phyloP scores from a whole-genome alignment of 768 basidiomycete genomes.

The Pulveroboletus frians region DNA sequence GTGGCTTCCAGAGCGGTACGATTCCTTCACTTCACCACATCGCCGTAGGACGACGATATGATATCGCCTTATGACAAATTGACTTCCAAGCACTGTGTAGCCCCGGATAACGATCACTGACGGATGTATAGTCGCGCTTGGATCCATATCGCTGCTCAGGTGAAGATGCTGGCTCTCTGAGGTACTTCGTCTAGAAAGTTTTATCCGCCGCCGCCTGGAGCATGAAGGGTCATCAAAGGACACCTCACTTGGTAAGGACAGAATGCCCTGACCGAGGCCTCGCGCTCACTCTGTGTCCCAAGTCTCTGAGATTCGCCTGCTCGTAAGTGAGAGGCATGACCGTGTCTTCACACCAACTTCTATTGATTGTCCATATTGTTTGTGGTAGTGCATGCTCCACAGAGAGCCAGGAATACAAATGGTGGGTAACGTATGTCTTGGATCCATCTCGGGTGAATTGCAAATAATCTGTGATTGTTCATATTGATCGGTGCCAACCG shows the following conservation, averaged over 20 bases:
- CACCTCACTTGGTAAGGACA: too few relatives aligned
- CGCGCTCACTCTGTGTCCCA: constrained; percentile 6
- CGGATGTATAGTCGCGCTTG: too few relatives aligned
- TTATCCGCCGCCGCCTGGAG: background rate
- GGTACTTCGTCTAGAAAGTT: background rate
- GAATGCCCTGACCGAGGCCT: too few relatives aligned
- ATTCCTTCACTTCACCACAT: background rate
- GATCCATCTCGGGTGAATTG: background rate
- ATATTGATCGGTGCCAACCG: constrained; percentile 44
- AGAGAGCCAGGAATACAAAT: constrained; percentile 18
- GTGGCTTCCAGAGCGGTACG: constrained; percentile 1
- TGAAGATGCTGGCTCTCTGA: background rate
- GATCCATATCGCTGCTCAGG: too few relatives aligned
- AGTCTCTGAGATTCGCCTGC: background rate
- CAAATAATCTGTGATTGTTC: too few relatives aligned
- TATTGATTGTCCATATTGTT: background rate
- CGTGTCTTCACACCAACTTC: background rate
- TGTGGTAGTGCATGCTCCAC: background rate
- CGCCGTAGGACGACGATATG: background rate
- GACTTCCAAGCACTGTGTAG: too few relatives aligned
- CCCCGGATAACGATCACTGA: too few relatives aligned
- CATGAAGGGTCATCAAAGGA: background rate
- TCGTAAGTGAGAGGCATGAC: background rate
- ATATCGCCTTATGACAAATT: too few relatives aligned
- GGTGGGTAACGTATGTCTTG: background rate